Base-by-base conservation (phyloP, 2,329 filamentous ascomycete genomes). In the Botrytis hyacinthi region DNA sequence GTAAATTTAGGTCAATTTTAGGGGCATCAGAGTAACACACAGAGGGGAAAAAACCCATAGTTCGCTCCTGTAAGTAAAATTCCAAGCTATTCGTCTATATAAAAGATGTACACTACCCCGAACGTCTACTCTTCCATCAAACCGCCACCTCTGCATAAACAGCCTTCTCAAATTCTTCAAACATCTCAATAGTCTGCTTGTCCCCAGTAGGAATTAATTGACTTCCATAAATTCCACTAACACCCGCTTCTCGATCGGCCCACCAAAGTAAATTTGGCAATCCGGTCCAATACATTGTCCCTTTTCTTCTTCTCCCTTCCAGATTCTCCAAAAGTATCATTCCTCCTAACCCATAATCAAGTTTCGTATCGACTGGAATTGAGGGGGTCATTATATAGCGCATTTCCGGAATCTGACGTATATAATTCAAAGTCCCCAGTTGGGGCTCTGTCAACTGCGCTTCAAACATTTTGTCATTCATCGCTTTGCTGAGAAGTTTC, bases 221-320 rank as follows among this genome's bases (percentile, higher is more conserved):
- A 74, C 82, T 83, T 0, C 80, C 84, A 75, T 84, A 84, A 32
- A 84, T 78, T 10, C 83, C 81, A 66, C 81, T 83, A 10, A 87
- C 37, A 2, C 83, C 85, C 5, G 82, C 80, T 48, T 81, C 77
- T 3, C 82, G 75, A 79, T 82, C 81, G 78, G 84, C 76, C 75
- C 83, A 82, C 86, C 85, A 87, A 32, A 82, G 81, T 6, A 85
- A 75, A 78, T 87, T 87, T 22, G 83, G 80, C 71, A 84, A 80
- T 0, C 85, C 85, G 48, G 82, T 79, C 85, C 85, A 87, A 20
- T 48, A 26, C 72, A 76, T 63, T 14, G 73, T 32, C 12, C 75
- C 74, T 22, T 46, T 68, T 59, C 44, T 72, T 37, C 68, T 61
- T 12, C 69, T 37, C 10, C 71, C 72, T 35, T 51, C 51, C 8